A percentile compares a stretch with the other conserved stretches of the same genome.
Conservation (phyloP, 805 yeast genomes). For the Soucietia sequanensis region DNA sequence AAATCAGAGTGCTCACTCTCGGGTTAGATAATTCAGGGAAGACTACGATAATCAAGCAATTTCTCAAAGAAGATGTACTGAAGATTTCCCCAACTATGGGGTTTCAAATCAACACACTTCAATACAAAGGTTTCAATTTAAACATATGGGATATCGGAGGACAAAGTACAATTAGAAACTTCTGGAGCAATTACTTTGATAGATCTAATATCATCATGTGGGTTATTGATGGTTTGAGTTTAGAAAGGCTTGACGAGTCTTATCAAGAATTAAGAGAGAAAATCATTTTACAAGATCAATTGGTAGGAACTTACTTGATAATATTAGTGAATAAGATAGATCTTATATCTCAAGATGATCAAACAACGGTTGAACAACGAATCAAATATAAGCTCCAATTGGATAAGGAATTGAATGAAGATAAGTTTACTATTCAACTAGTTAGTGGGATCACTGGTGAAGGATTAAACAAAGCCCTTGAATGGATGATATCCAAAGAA, state of each 20-base stretch:
- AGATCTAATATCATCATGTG: conserved; percentile 72
- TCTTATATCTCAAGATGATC: conserved; percentile 32
- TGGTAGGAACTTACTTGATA: conserved; percentile 67
- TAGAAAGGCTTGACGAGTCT: conserved; percentile 64
- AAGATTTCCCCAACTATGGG: conserved; percentile 89
- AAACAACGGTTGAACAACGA: conserved; percentile 7
- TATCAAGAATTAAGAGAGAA: conserved; percentile 58
- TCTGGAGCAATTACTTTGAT: conserved; percentile 85
- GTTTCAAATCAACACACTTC: conserved; percentile 69
- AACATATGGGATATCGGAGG: conserved; percentile 90
- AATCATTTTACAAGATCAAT: conserved; percentile 62
- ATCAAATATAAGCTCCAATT: conserved; percentile 11
- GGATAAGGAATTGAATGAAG: conserved; percentile 14
- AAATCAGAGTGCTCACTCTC: conserved; percentile 68
- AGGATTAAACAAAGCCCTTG: conserved; percentile 23
- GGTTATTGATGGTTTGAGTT: conserved; percentile 74
- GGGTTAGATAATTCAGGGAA: conserved; percentile 94
- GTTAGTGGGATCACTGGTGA: conserved; percentile 38
- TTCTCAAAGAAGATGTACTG: conserved; percentile 50
- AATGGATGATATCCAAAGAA: conserved; percentile 24
- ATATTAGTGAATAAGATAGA: conserved; percentile 78
- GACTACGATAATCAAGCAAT: conserved; percentile 69
- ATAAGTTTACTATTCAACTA: conserved; percentile 23
- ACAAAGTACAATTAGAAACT: conserved; percentile 37
- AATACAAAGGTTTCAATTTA: conserved; percentile 41